Evolutionary conservation across 208 protist genomes (phyloP).

Genomic region (Trypanosomatidae sp.): DNA sequence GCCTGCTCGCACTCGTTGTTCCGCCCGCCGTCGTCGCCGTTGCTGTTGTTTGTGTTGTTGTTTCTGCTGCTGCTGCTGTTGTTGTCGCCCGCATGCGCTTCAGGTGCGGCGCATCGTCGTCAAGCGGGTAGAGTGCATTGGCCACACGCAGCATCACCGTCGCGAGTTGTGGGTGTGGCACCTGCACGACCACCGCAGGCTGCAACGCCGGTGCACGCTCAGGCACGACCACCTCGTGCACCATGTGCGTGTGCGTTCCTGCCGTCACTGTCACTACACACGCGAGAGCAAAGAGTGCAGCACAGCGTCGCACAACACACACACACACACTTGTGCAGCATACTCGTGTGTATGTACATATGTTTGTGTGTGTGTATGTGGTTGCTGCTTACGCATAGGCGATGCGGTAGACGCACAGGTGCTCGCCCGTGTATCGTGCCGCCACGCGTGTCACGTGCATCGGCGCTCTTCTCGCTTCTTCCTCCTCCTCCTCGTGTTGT

Average conservation of each 20-base stretch:
- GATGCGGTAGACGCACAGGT: slow-evolving; percentile 60
- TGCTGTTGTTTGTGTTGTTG: too few species aligned
- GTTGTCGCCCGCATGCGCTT: slow-evolving; percentile 75
- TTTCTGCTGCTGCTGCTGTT: too few species aligned
- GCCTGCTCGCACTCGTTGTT: too few species aligned
- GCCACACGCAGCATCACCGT: slow-evolving; percentile 30
- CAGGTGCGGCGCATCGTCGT: slow-evolving; percentile 21
- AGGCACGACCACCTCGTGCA: slow-evolving; percentile 31
- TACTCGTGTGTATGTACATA: too few species aligned
- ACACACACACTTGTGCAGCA: too few species aligned
- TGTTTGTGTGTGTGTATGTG: too few species aligned
- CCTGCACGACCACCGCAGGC: slow-evolving; percentile 15
- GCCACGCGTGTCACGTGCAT: slow-evolving; percentile 20
- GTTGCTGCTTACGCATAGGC: neutral
- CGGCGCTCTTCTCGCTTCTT: slow-evolving; percentile 3
- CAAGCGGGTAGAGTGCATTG: slow-evolving; percentile 40
- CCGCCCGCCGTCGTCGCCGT: too few species aligned
- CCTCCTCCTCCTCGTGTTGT: neutral
- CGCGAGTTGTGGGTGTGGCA: slow-evolving; percentile 22
- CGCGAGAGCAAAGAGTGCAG: neutral
- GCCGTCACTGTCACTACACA: neutral
- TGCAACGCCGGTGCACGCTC: slow-evolving; percentile 30
- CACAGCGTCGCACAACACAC: too few species aligned
- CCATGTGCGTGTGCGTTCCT: slow-evolving; percentile 2
- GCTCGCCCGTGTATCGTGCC: slow-evolving; percentile 74